Conservation (phyloP, 768 basidiomycete genomes). For the Naematelia aurantialba region DNA sequence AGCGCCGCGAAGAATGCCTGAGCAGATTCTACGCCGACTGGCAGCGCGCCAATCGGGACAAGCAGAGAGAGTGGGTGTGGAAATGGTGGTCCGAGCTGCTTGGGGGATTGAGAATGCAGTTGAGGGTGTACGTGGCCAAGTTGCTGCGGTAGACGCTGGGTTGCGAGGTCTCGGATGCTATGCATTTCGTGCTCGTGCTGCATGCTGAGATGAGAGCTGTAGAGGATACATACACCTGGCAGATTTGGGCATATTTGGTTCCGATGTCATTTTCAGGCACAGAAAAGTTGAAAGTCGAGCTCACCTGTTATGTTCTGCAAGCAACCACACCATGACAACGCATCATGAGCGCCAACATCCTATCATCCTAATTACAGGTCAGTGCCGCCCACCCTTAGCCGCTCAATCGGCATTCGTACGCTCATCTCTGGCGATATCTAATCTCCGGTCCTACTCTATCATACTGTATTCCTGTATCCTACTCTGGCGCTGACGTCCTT, state of each 20-base stretch:
- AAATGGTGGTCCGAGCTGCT: slow-evolving; percentile 45
- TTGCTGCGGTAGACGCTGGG: slow-evolving; percentile 22
- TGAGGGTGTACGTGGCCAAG: slow-evolving; percentile 26
- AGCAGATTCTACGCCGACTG: slow-evolving; percentile 45
- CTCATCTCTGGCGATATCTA: too few relatives aligned
- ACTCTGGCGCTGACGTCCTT: neutral
- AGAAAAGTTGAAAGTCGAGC: neutral
- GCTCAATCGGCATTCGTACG: neutral
- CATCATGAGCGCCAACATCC: slow-evolving; percentile 48
- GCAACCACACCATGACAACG: slow-evolving; percentile 49
- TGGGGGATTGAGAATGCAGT: slow-evolving; percentile 35
- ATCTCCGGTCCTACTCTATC: too few relatives aligned
- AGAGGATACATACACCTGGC: too few relatives aligned
- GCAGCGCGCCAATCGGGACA: slow-evolving; percentile 34
- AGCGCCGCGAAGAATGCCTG: slow-evolving; percentile 26
- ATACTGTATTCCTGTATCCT: neutral
- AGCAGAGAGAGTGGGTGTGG: slow-evolving; percentile 36
- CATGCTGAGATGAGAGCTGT: too few relatives aligned
- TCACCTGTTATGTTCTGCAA: neutral
- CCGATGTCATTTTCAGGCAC: neutral
- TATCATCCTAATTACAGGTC: slow-evolving; percentile 50
- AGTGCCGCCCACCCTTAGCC: slow-evolving; percentile 1
- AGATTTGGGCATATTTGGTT: neutral
- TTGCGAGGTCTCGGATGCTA: neutral
- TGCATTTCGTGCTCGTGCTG: neutral